phyloP scores from a whole-genome alignment of 306 rosid genomes.

The Prosopis cineraria region DNA sequence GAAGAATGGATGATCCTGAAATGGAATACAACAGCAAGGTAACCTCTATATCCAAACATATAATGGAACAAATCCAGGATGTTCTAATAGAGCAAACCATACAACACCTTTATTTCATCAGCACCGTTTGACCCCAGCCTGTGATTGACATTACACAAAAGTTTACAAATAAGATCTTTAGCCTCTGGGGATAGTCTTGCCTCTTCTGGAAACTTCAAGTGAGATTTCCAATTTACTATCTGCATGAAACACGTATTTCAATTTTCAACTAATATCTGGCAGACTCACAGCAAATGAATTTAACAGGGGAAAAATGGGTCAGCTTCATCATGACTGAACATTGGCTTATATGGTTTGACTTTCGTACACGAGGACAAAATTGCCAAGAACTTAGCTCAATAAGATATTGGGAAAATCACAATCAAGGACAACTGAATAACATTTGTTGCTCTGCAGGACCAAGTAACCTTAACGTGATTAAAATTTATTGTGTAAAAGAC shows the following conservation, averaged over 20 bases:
- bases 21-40: conserved; percentile 49
- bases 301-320: not conserved
- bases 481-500: no score
- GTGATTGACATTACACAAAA: conserved; percentile 81
- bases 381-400: not conserved
- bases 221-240: conserved; percentile 97
- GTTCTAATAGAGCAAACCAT: conserved; percentile 62
- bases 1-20: conserved; percentile 85
- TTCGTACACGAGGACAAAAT: not conserved
- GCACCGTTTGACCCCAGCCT: conserved; percentile 92
- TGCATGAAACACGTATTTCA: conserved; percentile 37
- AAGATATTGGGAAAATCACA: no score
- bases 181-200: conserved; percentile 82
- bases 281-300: conserved; percentile 13
- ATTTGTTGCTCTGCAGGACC: no score
- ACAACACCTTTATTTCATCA: conserved; percentile 94
- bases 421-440: no score
- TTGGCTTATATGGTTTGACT: conserved; percentile 11
- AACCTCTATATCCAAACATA: conserved; percentile 40
- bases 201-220: conserved; percentile 96
- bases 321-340: conserved; percentile 13
- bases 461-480: no score
- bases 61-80: conserved; percentile 45
- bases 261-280: conserved; percentile 7
- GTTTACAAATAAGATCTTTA: conserved; percentile 81